Conservation (phyloP, 2,329 filamentous ascomycete genomes). For the Nigrospora oryzae region DNA sequence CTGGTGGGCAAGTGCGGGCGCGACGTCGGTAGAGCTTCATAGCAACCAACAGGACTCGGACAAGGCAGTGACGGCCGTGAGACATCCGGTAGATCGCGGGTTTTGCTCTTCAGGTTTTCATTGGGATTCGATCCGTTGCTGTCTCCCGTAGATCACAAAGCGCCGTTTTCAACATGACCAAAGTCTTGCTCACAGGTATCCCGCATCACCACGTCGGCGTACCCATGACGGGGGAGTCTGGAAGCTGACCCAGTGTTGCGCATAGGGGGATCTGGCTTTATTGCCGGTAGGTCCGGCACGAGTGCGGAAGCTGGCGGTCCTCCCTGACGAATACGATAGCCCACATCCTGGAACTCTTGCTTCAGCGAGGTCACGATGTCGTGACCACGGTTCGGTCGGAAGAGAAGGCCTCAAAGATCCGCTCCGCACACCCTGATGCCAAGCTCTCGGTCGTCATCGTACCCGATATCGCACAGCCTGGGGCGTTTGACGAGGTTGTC, state of each 20-base stretch:
- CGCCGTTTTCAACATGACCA: slow-evolving; percentile 27
- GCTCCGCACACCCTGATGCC: slow-evolving; percentile 35
- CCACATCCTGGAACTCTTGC: slow-evolving; percentile 46
- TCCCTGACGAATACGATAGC: slow-evolving; percentile 22
- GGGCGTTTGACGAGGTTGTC: slow-evolving; percentile 63
- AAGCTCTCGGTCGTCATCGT: slow-evolving; percentile 52
- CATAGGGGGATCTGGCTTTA: slow-evolving; percentile 42
- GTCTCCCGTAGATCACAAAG: too few species aligned
- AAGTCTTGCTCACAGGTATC: slow-evolving; percentile 37
- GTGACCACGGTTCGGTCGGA: slow-evolving; percentile 48
- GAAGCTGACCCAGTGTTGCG: not conserved
- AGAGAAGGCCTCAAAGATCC: slow-evolving; percentile 43
- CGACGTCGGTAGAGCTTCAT: too few species aligned
- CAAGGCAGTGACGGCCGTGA: too few species aligned
- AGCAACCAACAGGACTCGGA: too few species aligned
- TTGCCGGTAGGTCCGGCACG: slow-evolving; percentile 29
- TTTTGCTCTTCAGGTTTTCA: too few species aligned
- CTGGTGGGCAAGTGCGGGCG: too few species aligned
- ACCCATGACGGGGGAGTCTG: not conserved
- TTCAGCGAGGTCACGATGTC: slow-evolving; percentile 40
- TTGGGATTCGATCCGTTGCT: too few species aligned
- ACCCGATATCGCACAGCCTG: slow-evolving; percentile 64
- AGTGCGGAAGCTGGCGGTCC: not conserved
- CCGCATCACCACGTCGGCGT: not conserved
- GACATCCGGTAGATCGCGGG: too few species aligned